phyloP scores from a whole-genome alignment of 2,329 filamentous ascomycete species.

The Colletotrichum sp. region DNA sequence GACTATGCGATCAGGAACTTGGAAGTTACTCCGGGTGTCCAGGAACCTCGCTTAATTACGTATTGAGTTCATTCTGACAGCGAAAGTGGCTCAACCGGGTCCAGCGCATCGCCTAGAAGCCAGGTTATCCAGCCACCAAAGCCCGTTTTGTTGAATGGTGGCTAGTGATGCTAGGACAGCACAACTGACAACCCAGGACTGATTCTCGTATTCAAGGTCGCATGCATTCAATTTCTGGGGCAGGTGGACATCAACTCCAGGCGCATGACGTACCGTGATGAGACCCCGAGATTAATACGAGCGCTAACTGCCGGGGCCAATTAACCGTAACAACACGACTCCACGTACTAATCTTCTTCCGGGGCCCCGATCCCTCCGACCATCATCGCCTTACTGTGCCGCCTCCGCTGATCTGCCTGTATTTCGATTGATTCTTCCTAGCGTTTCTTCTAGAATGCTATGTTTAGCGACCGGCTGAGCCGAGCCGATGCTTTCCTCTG shows the following conservation, averaged over 20 bases:
- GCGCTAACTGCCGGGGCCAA: neutral
- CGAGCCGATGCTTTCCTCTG: neutral
- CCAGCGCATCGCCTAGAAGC: neutral
- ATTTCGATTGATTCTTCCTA: neutral
- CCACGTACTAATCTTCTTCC: neutral
- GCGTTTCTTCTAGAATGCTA: neutral
- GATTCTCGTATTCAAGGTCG: constrained; percentile 17
- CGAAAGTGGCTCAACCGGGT: neutral
- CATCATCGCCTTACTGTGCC: neutral
- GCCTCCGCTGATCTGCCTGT: constrained; percentile 1
- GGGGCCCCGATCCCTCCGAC: neutral
- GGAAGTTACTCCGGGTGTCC: neutral
- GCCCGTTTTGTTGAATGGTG: neutral
- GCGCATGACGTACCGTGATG: constrained; percentile 11
- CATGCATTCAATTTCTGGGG: constrained; percentile 7
- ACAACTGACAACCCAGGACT: neutral
- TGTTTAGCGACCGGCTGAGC: neutral
- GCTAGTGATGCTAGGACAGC: neutral
- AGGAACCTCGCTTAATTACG: neutral
- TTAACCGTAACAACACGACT: constrained; percentile 5
- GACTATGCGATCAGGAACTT: neutral
- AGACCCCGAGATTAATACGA: constrained; percentile 8
- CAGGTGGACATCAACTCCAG: neutral
- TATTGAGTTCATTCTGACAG: neutral
- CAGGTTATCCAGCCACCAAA: neutral